Evolutionary conservation across 495 filamentous ascomycete genomes (phyloP), one percentile per base, ranked within the genome.

Genomic region (Aspergillus avenaceus): DNA sequence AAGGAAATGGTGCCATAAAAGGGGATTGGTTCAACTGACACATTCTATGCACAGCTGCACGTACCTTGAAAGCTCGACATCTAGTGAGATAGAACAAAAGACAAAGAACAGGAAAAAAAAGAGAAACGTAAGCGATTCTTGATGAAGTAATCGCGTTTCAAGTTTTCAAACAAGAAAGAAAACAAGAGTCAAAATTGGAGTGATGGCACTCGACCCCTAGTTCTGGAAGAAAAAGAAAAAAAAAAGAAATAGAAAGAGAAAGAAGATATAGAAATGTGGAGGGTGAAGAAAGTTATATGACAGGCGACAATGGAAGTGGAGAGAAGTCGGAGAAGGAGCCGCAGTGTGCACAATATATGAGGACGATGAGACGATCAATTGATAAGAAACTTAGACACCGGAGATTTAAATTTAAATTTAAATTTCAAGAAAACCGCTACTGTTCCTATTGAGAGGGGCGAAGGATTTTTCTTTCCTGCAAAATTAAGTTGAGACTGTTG

Each of bases 61-160:
- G 31, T 57, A 61, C 58, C 58, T 53, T 53, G 46, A 28, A 26
- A 27, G 50, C 38, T 56, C 50, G 53, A 60, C 58, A 60, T 60
- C 53, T 56, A 56, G 49, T 34, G 42, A 38, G 50, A 31, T 13
- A 23, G 12, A 32, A 31, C 11, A 41, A 41, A 31, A n/a, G n/a
- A n/a, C n/a, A n/a, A n/a, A n/a, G n/a, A n/a, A n/a, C n/a, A n/a
- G n/a, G n/a, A n/a, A n/a, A 16, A 31, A 31, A 49, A 49, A 38
- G 16, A 14, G 6, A 49, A 41, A 49, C 34, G 34, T 21, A 41
- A 40, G 28, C n/a, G 7, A 37, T 21, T 45, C 8, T 26, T 27
- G 11, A 26, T 11, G 14, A 36, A 21, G 28, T 18, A 38, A 38
- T 38, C 34, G 13, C n/a, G 34, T 38, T 38, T 38, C 34, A 38